Conservation (phyloP, 345 rosid genomes). For the Cardamine chenopodiifolia region DNA sequence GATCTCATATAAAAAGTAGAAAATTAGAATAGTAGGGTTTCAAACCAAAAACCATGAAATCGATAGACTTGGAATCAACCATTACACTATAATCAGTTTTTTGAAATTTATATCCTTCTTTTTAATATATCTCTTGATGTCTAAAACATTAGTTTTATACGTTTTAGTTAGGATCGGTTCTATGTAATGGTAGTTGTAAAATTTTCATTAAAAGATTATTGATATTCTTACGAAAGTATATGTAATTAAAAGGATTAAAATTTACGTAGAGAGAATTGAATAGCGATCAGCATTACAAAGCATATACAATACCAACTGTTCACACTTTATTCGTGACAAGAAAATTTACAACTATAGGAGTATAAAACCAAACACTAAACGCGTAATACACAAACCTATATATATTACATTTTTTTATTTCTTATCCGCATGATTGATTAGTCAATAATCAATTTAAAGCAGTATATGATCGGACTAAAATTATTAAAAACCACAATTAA, state of each 20-base stretch:
- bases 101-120: no score
- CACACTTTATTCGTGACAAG: slow-evolving; percentile 18
- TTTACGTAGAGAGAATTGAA: not conserved
- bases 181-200: no score
- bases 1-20: no score
- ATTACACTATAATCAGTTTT: no score
- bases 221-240: no score
- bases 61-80: no score
- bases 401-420: slow-evolving; percentile 5
- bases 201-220: no score
- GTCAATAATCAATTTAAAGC: not conserved
- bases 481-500: not conserved
- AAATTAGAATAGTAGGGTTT: no score
- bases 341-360: slow-evolving; percentile 8
- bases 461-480: not conserved
- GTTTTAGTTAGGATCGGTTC: no score
- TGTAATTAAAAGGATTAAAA: not conserved
- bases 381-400: not conserved
- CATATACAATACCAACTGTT: slow-evolving; percentile 8
- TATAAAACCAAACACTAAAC: not conserved
- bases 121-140: no score
- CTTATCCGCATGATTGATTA: not conserved
- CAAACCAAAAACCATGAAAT: no score
- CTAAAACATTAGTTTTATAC: no score
- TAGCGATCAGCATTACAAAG: not conserved